phyloP scores from a whole-genome alignment of 2,329 filamentous ascomycete species.

The Aureobasidium lini region DNA sequence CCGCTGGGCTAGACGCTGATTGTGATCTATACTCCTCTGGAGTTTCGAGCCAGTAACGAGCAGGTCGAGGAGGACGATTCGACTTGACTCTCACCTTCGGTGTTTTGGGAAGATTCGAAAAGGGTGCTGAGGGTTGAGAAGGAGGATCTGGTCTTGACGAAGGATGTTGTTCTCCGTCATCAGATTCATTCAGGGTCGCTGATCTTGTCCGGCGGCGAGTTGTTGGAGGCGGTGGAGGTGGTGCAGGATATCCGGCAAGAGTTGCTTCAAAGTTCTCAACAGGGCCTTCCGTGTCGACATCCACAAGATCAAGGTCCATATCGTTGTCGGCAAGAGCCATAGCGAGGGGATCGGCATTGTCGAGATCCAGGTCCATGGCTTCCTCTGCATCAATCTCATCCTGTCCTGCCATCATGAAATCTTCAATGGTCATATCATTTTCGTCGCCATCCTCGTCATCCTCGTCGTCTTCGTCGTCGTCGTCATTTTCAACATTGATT shows the following conservation, averaged over 20 bases:
- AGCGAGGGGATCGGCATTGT: constrained; percentile 30
- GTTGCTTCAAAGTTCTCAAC: constrained; percentile 72
- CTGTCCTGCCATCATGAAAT: constrained; percentile 31
- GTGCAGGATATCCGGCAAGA: constrained; percentile 65
- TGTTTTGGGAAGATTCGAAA: constrained; percentile 73
- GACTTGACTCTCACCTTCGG: constrained; percentile 48
- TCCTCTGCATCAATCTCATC: constrained; percentile 18
- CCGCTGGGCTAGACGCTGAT: constrained; percentile 54
- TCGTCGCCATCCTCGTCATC: constrained; percentile 34
- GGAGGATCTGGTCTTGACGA: constrained; percentile 44
- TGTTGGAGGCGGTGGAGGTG: constrained; percentile 48
- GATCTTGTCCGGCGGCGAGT: constrained; percentile 9
- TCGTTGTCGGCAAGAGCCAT: constrained; percentile 25
- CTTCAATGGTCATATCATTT: constrained; percentile 22
- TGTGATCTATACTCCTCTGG: constrained; percentile 54
- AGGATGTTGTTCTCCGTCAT: constrained; percentile 49
- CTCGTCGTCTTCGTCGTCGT: constrained; percentile 37
- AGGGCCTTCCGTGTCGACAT: constrained; percentile 50
- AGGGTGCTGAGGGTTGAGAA: constrained; percentile 51
- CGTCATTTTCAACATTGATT: constrained; percentile 35
- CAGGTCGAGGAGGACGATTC: constrained; percentile 53
- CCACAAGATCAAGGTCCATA: constrained; percentile 45
- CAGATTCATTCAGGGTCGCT: constrained; percentile 39
- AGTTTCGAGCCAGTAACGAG: constrained; percentile 79
- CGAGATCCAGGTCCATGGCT: constrained; percentile 38